Base-by-base conservation (phyloP, 176 grass and related monocot genomes). In the Ensete glaucum region DNA sequence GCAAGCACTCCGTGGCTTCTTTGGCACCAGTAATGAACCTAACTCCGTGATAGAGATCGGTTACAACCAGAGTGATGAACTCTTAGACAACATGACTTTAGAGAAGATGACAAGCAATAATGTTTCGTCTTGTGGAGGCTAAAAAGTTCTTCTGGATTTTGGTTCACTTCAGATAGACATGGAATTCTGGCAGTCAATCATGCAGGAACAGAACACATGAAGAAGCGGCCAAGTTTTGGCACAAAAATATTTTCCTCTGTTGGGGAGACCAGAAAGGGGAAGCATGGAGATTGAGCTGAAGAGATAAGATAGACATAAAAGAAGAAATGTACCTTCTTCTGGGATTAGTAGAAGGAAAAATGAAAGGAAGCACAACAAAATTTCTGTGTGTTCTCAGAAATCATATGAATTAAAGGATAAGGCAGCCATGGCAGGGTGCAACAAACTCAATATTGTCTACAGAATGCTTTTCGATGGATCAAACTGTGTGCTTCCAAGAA, bases 211-310 rank as follows among this genome's bases (percentile, higher is more conserved):
- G 34, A 43, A 43, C 34, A 43, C 34, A 71, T 52, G 68, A 71
- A 71, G 34, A 71, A 52, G 43, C 52, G 48, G 68, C 15, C 19
- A 51, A 71, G 68, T 71, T 71, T 71, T 71, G 68, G 43, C 2
- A 71, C 49, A 71, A 51, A 49, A 52, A 71, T 71, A 51, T 21
- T 71, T 71, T 49, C 48, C 19, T n/a, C 19, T 51, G 19, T 52
- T 49, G 68, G 48, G 14, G 52, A 52, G 3, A 8, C 68, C 16
- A 70, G 16, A 70, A 70, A 50, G 57, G 57, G 20, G 17, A 21
- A 21, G 57, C 8, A 62, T 62, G 57, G 57, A n/a, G 57, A 62
- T 21, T n/a, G 20, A 62, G 13, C 13, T 15, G 20, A 62, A 62
- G 57, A 17, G 65, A 68, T 14, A 71, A 51, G 20, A 71, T 4